Evolutionary conservation across 257 asterid genomes (phyloP), one percentile per base, ranked within the genome.

Genomic region (Solanum clarkiae): DNA sequence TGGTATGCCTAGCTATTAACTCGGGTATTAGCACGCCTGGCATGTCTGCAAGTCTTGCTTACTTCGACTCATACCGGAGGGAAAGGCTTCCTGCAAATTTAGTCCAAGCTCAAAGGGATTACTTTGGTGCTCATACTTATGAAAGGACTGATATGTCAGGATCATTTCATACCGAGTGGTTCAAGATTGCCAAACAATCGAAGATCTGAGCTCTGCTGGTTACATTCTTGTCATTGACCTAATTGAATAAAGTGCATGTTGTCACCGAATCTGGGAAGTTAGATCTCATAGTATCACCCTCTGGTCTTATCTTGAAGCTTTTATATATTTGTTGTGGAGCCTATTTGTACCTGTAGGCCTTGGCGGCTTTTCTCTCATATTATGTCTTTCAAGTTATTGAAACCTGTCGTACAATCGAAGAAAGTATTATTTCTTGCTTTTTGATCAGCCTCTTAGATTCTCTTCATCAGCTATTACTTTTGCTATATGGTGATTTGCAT

Each of bases 31-130:
- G 98, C 86, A 96, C 98, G 10, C 99, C 99, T 2, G 99, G 99
- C 80, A 96, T 96, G 99, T 94, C 96, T 24, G 90, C 98, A 65
- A 94, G 98, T 87, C 96, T 96, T 83, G 99, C 99, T 54, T 96
- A 96, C 80, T 96, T 94, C 45, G 99, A 96, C 85, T 89, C 97
- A 0, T 96, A 96, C 82, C 84, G 99, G 84, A 92, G 99, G 93
- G 98, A 72, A 88, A 91, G 95, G 26, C 86, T 94, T 87, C 98
- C 99, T 1, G 99, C 99, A 20, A 96, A 96, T 86, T 85, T 96
- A 94, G 97, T 96, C 54, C 99, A 96, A 71, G 98, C 99, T 84
- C 99, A 96, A 87, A 88, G 99, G 86, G 99, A 96, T 88, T 96
- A 96, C 88, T 96, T 96, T 80, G 98, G 99, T 44, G 99, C 99